These are phyloP conservation scores for Chaetoceros muelleri DNA, from an alignment of 108 stramenopile genomes.

Conservation along the genomic window DNA sequence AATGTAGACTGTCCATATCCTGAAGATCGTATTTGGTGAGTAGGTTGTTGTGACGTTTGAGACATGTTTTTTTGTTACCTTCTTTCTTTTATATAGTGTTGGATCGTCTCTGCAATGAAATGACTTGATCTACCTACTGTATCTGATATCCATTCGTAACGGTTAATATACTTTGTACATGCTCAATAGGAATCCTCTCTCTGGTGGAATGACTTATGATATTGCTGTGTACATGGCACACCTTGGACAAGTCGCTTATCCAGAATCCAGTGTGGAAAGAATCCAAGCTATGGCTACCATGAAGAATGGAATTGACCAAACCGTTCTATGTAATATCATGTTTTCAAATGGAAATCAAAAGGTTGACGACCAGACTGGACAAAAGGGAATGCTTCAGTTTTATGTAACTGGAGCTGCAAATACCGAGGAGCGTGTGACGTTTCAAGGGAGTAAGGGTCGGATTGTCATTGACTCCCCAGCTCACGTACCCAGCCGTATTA, in stretches of 20 bases:
- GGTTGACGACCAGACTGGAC: constrained; percentile 2
- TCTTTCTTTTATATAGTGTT: too few species aligned
- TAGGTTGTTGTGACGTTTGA: too few species aligned
- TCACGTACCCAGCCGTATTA: constrained; percentile 41
- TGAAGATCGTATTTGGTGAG: constrained; percentile 34
- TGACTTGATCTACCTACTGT: too few species aligned
- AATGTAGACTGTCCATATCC: constrained; percentile 1
- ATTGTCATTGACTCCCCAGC: constrained; percentile 42
- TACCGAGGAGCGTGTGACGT: constrained; percentile 28
- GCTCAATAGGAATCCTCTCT: too few species aligned
- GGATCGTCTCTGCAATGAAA: too few species aligned
- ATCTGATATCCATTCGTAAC: too few species aligned
- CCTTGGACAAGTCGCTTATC: constrained; percentile 27
- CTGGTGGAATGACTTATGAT: constrained; percentile 34
- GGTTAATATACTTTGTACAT: too few species aligned
- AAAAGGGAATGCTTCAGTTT: constrained; percentile 34
- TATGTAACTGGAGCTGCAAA: constrained; percentile 32
- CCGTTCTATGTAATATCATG: constrained; percentile 19
- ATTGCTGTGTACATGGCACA: constrained; percentile 46
- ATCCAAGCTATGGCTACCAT: constrained; percentile 25
- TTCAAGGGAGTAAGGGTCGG: constrained; percentile 43
- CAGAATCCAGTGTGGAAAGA: constrained; percentile 9
- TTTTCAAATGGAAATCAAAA: constrained; percentile 8
- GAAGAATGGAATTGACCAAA: constrained; percentile 34
- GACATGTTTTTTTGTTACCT: too few species aligned